Base-by-base conservation (phyloP, 495 filamentous ascomycete species). In the Pyrenula massariospora region DNA sequence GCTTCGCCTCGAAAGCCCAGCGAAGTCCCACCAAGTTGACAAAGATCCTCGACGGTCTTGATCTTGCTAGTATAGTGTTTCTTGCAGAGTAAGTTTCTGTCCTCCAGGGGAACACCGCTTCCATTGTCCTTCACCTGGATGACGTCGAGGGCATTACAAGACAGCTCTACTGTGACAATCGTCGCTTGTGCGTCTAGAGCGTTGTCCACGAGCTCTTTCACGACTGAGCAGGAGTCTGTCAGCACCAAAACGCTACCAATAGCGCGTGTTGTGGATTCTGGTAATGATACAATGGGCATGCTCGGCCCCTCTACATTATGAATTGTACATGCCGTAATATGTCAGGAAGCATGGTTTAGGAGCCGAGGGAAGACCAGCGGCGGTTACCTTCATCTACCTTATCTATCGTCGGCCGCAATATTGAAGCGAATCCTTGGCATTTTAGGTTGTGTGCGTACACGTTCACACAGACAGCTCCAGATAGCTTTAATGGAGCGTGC, bases 121-220 rank as follows among this genome's bases (percentile, higher is more conserved):
- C 93, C 93, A 70, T 95, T 95, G 68, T 98, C 93, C 57, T 87
- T 85, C 55, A 96, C 84, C 60, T 92, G 87, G 51, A 98, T 84
- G n/a, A 80, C 73, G 65, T 92, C 87, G 12, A 96, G 65, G 0
- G 86, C 82, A 59, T 96, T 91, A 22, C 73, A 61, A 1, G 88
- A 86, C 24, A 95, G 74, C 56, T 91, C 77, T 25, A 97, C 72
- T 24, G 81, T 76, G 42, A 97, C 75, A 0, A 81, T 81, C 1
- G 85, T 83, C 3, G 92, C 87, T 22, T 77, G 77, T 2, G 92
- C 87, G 67, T 97, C 93, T 10, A 97, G 74, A 20, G 89, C 82
- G 66, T 98, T 98, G 58, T 98, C 93, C 25, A 98, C 63, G 10
- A 97, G 80, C 64, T 98, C 93, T 66, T 98, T 98, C 54, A 94